phyloP scores from a whole-genome alignment of 257 asterid species.

The Phtheirospermum japonicum region DNA sequence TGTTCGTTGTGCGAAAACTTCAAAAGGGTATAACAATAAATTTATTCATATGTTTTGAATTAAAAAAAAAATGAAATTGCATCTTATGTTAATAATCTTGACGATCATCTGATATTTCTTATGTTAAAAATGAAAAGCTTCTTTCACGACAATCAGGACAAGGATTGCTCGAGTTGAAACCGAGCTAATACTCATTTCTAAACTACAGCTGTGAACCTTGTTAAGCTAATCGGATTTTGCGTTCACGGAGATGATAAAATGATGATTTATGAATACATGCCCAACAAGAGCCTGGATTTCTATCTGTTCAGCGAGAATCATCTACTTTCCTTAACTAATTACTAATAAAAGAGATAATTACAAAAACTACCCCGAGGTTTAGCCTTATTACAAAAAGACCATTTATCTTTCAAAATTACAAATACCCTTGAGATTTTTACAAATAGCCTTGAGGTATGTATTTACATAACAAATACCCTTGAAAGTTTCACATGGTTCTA shows the following conservation, averaged over 20 bases:
- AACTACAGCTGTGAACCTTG: slow-evolving; percentile 64
- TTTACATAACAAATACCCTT: too few species aligned
- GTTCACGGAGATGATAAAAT: slow-evolving; percentile 53
- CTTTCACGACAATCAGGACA: slow-evolving; percentile 56
- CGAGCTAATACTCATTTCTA: slow-evolving; percentile 57
- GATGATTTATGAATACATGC: slow-evolving; percentile 61
- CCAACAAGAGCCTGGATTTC: slow-evolving; percentile 61
- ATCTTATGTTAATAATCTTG: too few species aligned
- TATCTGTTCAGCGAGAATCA: slow-evolving; percentile 43
- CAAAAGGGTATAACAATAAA: too few species aligned
- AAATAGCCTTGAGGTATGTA: too few species aligned
- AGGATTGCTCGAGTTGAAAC: slow-evolving; percentile 61
- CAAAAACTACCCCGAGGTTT: background rate
- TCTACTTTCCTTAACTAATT: background rate
- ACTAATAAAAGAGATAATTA: background rate
- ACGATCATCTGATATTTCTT: too few species aligned
- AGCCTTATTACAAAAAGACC: background rate
- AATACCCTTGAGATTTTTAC: too few species aligned
- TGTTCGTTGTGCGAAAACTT: too few species aligned
- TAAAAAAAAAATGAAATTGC: too few species aligned
- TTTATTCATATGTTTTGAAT: too few species aligned
- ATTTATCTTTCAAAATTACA: too few species aligned
- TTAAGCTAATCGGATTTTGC: slow-evolving; percentile 54
- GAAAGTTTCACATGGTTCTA: too few species aligned
- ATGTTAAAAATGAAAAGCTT: too few species aligned